Base-by-base conservation (phyloP, 495 filamentous ascomycete genomes). In the Aspergillus taichungensis region DNA sequence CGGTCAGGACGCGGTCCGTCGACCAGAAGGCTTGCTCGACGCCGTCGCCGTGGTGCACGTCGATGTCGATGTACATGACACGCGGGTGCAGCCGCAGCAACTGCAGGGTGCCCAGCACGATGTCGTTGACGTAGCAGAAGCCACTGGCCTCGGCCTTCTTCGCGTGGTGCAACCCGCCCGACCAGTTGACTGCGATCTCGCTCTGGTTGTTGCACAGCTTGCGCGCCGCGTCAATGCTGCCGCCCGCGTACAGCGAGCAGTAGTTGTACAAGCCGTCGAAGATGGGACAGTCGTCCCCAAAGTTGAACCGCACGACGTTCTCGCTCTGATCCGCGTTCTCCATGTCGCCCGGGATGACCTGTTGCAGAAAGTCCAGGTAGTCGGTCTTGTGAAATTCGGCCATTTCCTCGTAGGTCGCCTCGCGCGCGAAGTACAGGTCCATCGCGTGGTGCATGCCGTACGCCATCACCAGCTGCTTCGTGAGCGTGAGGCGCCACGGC, bases 91-190 rank as follows among this genome's bases (percentile, higher is more conserved):
- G 75, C 13, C 87, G 84, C 12, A 98, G 73, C 6, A 98, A 75
- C 59, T 95, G 87, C 29, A 96, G 79, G 52, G 95, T 91, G 37
- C 87, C 89, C 27, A 98, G 81, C 33, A 97, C 94, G 60, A 98
- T 97, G 64, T 98, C 92, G 61, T 98, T 98, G 56, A 95, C 83
- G 67, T 98, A 98, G 68, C 92, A 98, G 68, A 98, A 98, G 6
- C 92, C 92, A 40, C 81, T 86, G 12, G 94, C 92, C 63, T 94
- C 87, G 57, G 82, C 80, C 56, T 94, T 95, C 60, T 95, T 95
- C 24, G 92, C 92, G 63, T 98, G 92, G 59, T 98, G 92, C n/a
- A 98, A 72, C 3, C 92, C 92, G 13, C 92, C 92, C n/a, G 88
- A 91, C 92, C 92, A 98, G 63, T 95, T 95, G 69, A 97, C 90